These are phyloP conservation scores for Mycena floridula DNA, from an alignment of 768 basidiomycete genomes.

Conservation along the genomic window DNA sequence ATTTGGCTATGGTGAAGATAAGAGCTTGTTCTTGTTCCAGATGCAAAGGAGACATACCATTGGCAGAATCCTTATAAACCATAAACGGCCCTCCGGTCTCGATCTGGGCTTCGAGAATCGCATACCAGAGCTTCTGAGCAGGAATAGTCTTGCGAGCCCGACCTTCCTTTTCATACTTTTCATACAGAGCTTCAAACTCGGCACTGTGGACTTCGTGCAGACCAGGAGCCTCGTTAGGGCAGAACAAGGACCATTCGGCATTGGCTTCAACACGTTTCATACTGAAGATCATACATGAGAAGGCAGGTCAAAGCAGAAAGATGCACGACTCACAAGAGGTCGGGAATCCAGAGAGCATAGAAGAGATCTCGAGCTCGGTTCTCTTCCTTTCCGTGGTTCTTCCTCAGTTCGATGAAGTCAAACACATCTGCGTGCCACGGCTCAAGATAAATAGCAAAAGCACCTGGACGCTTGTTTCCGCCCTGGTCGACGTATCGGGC, in stretches of 20 bases:
- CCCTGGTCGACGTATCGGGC: conserved; percentile 99
- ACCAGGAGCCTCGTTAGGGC: conserved; percentile 92
- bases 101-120: conserved; percentile 92
- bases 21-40: no score
- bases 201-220: conserved; percentile 84
- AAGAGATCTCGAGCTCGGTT: conserved; percentile 93
- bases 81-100: conserved; percentile 99
- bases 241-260: conserved; percentile 93
- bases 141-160: conserved; percentile 78
- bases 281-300: conserved; percentile 29
- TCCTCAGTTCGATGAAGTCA: conserved; percentile 94
- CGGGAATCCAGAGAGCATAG: conserved; percentile 97
- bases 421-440: conserved; percentile 99
- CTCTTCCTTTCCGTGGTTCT: conserved; percentile 99
- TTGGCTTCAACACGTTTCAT: conserved; percentile 96
- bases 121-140: conserved; percentile 98
- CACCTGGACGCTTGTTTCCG: conserved; percentile 98
- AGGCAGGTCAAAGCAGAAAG: no score
- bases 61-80: conserved; percentile 96
- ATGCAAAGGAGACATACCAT: conserved; percentile 56
- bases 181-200: conserved; percentile 84
- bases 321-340: conserved; percentile 70
- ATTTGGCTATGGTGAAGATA: conserved; percentile 57
- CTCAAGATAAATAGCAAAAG: conserved; percentile 97
- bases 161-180: conserved; percentile 86